Conservation (phyloP, 148 eudicot species). For the Rhododendron simsii region DNA sequence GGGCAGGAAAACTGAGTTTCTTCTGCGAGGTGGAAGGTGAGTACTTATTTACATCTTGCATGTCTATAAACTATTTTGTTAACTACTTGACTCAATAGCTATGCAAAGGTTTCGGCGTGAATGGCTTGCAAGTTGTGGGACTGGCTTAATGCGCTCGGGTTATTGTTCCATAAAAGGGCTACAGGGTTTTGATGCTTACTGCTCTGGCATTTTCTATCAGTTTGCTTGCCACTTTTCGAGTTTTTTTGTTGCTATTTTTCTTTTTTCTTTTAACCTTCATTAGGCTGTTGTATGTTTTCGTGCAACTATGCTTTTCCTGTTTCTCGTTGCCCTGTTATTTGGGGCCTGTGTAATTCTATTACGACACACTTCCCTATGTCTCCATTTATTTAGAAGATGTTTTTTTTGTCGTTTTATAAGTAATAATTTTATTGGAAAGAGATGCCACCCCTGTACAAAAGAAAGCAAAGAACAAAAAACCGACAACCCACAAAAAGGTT, state of each 20-base stretch:
- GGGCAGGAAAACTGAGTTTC: conserved; percentile 50
- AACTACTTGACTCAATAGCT: neutral
- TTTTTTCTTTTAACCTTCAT: neutral
- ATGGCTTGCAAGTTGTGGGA: neutral
- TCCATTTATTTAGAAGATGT: neutral
- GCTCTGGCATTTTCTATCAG: neutral
- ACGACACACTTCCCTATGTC: neutral
- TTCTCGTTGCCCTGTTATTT: neutral
- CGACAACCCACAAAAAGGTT: neutral
- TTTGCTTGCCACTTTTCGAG: neutral
- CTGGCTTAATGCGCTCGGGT: neutral
- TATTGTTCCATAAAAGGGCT: neutral
- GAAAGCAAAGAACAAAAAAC: neutral
- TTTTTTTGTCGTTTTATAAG: too few relatives aligned
- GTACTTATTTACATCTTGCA: conserved; percentile 14
- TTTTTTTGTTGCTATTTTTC: neutral
- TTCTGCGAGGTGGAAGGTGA: conserved; percentile 76
- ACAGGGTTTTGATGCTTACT: neutral
- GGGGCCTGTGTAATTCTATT: too few relatives aligned
- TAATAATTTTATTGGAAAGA: neutral
- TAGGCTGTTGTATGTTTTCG: neutral
- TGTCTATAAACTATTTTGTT: neutral
- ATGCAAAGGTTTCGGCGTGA: neutral
- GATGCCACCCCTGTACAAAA: neutral
- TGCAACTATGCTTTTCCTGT: neutral